Evolutionary conservation across 768 basidiomycete genomes (phyloP).

Genomic region (Pleurotus tuber-regium): DNA sequence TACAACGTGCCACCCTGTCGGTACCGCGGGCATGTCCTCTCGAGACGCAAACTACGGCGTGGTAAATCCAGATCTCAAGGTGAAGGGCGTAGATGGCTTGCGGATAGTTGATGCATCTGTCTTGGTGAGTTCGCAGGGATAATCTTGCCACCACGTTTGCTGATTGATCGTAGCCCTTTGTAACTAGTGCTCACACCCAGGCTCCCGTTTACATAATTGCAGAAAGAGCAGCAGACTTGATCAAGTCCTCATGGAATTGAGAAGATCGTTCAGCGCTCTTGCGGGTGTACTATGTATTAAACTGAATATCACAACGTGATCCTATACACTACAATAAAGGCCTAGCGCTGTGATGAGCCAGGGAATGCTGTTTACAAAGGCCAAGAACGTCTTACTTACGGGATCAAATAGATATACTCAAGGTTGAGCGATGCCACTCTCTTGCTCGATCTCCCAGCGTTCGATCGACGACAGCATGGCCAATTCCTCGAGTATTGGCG

Average conservation of each 20-base stretch:
- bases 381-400: no score
- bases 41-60: constrained; percentile 28
- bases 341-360: no score
- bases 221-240: not conserved
- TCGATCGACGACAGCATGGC: no score
- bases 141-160: not conserved
- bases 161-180: not conserved
- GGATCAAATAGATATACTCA: no score
- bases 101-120: not conserved
- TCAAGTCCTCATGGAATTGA: not conserved
- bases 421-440: no score
- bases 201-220: not conserved
- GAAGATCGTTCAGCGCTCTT: not conserved
- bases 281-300: not conserved
- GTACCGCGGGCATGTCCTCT: constrained; percentile 32
- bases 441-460: no score
- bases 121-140: not conserved
- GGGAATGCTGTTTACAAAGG: no score
- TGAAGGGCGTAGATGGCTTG: constrained; percentile 26
- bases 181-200: not conserved
- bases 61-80: constrained; percentile 33
- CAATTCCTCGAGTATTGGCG: no score
- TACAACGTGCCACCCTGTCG: constrained; percentile 29
- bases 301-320: no score
- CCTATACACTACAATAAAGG: no score